Base-by-base conservation (phyloP, 148 eudicot genomes). In the Dianthus caryophyllus region DNA sequence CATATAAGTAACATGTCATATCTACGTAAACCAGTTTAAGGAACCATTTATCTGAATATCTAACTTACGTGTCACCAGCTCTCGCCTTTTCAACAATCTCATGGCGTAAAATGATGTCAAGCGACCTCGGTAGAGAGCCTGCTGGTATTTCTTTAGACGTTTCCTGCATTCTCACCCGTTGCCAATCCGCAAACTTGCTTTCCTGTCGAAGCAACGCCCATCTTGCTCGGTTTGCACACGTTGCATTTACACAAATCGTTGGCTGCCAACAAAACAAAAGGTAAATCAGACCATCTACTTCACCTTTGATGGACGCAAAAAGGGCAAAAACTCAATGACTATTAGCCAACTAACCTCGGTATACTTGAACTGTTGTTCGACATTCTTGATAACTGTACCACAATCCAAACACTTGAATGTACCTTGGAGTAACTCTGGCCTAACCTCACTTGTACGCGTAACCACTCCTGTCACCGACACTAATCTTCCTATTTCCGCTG, bases 11-110 rank as follows among this genome's bases (percentile, higher is more conserved):
- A 0, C 50, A 67, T 20, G 24, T 7, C 29, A 64, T n/a, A 50
- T 33, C 43, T 15, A 22, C 2, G 22, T 9, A 12, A 5, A 25
- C 53, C 53, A 48, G 13, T 27, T 43, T 5, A 41, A 13, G 16
- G 5, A 41, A n/a, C 41, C 25, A 70, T 29, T 16, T n/a, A 38
- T 56, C 7, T 50, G 7, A 31, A 29, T 7, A n/a, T 31, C 38
- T 9, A 1, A 26, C 90, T 48, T 80, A 94, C 99, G 97, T 88
- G 79, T 90, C 99, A 74, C 99, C 99, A 60, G 99, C 99, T 75
- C 99, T 90, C 63, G 99, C 99, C 78, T 86, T 92, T 78, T 94
- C 99, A 51, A 94, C 99, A 71, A 90, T 90, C 71, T 94, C 99
- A 77, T 94, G 99, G 18, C 97, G 90, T 30, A 94, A 83, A 73